A percentile compares a stretch with the other conserved stretches of the same genome.
Conservation (phyloP, 1,284 basidiomycete species). For the Butyriboletus appendiculatus region DNA sequence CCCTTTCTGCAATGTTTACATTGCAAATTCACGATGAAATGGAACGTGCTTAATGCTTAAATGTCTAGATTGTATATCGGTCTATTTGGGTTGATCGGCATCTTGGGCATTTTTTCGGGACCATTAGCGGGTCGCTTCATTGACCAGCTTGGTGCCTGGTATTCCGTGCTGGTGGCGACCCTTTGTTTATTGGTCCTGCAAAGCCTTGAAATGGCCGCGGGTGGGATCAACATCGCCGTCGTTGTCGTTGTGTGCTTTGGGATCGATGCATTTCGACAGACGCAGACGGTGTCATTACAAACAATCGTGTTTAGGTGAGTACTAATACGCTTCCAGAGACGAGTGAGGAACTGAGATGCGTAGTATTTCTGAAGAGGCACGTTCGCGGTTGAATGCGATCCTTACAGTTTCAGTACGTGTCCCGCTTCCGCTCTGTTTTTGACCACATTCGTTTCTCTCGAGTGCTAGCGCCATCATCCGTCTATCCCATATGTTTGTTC, state of each 20-base stretch:
- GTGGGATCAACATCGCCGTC: conserved; percentile 58
- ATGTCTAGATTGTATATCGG: conserved; percentile 59
- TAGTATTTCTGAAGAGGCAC: conserved; percentile 56
- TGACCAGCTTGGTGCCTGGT: conserved; percentile 66
- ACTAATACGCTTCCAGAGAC: not conserved
- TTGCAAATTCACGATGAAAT: not conserved
- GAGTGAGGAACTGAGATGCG: not conserved
- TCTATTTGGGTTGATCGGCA: conserved; percentile 69
- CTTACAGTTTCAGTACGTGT: conserved; percentile 54
- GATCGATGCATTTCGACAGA: conserved; percentile 48
- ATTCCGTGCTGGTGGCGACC: conserved; percentile 55
- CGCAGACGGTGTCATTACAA: conserved; percentile 41
- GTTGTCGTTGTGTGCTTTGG: conserved; percentile 49
- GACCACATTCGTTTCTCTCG: not conserved
- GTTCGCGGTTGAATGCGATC: conserved; percentile 64
- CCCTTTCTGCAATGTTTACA: not conserved
- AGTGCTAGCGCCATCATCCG: not conserved
- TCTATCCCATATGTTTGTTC: not conserved
- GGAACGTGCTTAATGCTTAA: not conserved
- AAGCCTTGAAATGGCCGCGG: conserved; percentile 56
- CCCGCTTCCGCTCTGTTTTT: not conserved
- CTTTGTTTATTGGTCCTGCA: conserved; percentile 45
- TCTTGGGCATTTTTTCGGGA: conserved; percentile 62
- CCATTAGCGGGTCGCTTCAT: conserved; percentile 62
- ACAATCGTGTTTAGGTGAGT: conserved; percentile 42